phyloP scores from a whole-genome alignment of 495 filamentous ascomycete species.

The Achaetomiella virescens region DNA sequence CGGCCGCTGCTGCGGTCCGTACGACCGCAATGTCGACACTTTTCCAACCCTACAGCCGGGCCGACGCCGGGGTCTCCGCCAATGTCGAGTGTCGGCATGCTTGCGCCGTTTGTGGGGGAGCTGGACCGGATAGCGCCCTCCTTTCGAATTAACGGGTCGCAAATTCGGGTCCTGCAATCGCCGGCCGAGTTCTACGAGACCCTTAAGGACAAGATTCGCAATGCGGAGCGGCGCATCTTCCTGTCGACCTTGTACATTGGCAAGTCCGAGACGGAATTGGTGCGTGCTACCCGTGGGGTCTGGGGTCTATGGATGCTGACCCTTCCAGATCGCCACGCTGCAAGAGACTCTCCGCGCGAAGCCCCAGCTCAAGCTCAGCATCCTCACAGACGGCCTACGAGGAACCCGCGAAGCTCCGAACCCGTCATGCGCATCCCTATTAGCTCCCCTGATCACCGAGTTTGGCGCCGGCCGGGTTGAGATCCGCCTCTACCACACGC shows the following conservation, averaged over 20 bases:
- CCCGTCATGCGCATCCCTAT: conserved; percentile 81
- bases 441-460: conserved; percentile 72
- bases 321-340: conserved; percentile 63
- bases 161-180: conserved; percentile 70
- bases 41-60: conserved; percentile 36
- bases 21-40: conserved; percentile 35
- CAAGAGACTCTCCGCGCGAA: conserved; percentile 67
- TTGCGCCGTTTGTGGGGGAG: conserved; percentile 67
- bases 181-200: conserved; percentile 82
- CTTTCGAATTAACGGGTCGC: conserved; percentile 76
- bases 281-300: conserved; percentile 24
- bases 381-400: conserved; percentile 87
- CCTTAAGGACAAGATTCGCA: conserved; percentile 79
- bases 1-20: conserved; percentile 25
- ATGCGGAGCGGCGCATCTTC: conserved; percentile 74
- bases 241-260: conserved; percentile 94
- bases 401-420: conserved; percentile 88
- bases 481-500: conserved; percentile 95
- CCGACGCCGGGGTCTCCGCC: conserved; percentile 15
- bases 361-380: conserved; percentile 72
- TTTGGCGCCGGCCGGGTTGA: conserved; percentile 86
- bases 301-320: conserved; percentile 7
- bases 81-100: conserved; percentile 35
- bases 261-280: conserved; percentile 85
- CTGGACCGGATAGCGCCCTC: conserved; percentile 83